phyloP scores from a whole-genome alignment of 108 stramenopile genomes.

The Fragilaria crotonensis region DNA sequence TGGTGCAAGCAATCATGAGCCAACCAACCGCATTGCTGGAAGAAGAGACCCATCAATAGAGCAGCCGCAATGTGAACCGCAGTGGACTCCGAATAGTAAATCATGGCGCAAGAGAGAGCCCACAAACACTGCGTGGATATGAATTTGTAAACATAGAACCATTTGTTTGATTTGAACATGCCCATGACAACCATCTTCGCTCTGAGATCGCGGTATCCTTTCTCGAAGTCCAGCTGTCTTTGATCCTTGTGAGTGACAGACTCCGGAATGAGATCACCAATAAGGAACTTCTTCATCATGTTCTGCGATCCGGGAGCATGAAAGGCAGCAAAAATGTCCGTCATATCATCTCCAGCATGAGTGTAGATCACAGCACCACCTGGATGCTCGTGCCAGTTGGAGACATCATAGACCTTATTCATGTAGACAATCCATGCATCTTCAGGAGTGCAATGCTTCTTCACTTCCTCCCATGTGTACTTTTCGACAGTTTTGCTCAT shows the following conservation, averaged over 20 bases:
- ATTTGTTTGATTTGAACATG: conserved; percentile 85
- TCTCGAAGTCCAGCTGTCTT: conserved; percentile 87
- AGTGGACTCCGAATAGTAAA: conserved; percentile 57
- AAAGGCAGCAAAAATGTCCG: conserved; percentile 98
- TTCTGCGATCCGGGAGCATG: conserved; percentile 88
- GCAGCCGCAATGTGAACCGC: conserved; percentile 82
- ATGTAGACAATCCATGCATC: conserved; percentile 94
- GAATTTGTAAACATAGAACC: conserved; percentile 93
- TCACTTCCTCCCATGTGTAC: conserved; percentile 86
- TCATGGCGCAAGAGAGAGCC: conserved; percentile 69
- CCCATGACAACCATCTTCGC: conserved; percentile 89
- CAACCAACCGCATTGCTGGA: conserved; percentile 99
- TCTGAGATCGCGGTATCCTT: conserved; percentile 91
- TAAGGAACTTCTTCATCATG: conserved; percentile 89
- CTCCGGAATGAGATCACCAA: conserved; percentile 86
- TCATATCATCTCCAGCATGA: conserved; percentile 97
- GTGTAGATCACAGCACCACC: conserved; percentile 97
- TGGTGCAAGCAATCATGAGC: conserved; percentile 98
- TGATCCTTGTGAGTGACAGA: conserved; percentile 70
- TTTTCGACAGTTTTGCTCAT: conserved; percentile 23
- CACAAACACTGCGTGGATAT: conserved; percentile 79
- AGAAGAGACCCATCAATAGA: conserved; percentile 89
- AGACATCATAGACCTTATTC: conserved; percentile 97
- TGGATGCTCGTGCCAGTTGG: conserved; percentile 95
- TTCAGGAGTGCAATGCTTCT: conserved; percentile 85